Conservation (phyloP, 768 basidiomycete genomes). For the Lactifluus hygrophoroides region DNA sequence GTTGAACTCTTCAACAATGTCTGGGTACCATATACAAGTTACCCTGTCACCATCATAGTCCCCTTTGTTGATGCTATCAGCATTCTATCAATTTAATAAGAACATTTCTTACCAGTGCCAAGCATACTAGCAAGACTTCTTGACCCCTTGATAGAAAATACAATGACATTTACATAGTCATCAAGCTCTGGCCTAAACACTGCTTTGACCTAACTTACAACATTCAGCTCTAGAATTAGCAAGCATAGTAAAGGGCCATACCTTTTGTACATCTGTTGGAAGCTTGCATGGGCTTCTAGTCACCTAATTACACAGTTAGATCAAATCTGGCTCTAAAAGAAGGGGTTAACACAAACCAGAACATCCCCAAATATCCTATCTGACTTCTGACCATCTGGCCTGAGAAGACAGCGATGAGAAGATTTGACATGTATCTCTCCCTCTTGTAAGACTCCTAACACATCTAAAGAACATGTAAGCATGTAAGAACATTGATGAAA, state of each 20-base stretch:
- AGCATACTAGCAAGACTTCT: conserved; percentile 54
- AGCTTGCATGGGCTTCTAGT: conserved; percentile 64
- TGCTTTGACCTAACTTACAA: conserved; percentile 40
- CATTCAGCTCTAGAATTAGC: neutral
- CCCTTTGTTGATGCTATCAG: conserved; percentile 29
- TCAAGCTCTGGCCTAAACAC: conserved; percentile 44
- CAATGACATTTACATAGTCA: conserved; percentile 48
- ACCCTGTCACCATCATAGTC: conserved; percentile 68
- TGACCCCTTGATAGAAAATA: conserved; percentile 28
- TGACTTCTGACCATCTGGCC: conserved; percentile 35
- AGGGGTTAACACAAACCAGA: conserved; percentile 32
- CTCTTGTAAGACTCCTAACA: conserved; percentile 38
- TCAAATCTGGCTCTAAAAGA: neutral
- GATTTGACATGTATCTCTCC: conserved; percentile 53
- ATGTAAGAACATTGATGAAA: neutral
- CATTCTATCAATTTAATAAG: neutral
- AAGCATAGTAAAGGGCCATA: conserved; percentile 17
- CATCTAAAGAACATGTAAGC: conserved; percentile 34
- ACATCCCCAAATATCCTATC: conserved; percentile 51
- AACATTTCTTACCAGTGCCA: conserved; percentile 43
- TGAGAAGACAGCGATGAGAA: conserved; percentile 35
- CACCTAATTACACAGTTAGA: conserved; percentile 30
- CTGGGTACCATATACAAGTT: conserved; percentile 48
- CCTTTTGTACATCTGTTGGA: conserved; percentile 60
- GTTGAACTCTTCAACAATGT: conserved; percentile 45